These are phyloP conservation scores for Agapanthus africanus DNA, from an alignment of 106 monocot genomes.

Conservation along the genomic window DNA sequence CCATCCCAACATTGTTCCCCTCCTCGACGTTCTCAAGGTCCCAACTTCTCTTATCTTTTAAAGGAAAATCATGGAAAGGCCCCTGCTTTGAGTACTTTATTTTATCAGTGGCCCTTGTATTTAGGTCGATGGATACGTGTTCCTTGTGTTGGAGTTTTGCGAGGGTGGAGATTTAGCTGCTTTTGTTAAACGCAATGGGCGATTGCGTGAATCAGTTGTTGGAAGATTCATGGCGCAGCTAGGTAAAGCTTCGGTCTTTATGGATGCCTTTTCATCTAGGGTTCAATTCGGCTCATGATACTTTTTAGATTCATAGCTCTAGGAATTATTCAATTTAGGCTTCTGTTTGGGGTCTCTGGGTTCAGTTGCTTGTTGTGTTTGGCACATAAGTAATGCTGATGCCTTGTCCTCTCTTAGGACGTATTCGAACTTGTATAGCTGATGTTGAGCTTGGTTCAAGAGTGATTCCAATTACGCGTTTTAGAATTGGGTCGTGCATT, in stretches of 20 bases:
- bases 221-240: constrained; percentile 49
- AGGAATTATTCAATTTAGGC: too few relatives aligned
- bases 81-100: neutral
- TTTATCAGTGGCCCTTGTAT: neutral
- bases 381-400: too few relatives aligned
- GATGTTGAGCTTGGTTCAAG: neutral
- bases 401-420: too few relatives aligned
- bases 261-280: too few relatives aligned
- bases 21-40: constrained; percentile 42
- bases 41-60: neutral
- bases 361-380: too few relatives aligned
- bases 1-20: constrained; percentile 61
- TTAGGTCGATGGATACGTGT: constrained; percentile 34
- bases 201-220: constrained; percentile 29
- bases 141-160: constrained; percentile 53
- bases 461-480: neutral
- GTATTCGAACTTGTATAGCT: too few relatives aligned
- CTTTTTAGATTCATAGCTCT: too few relatives aligned
- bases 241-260: too few relatives aligned
- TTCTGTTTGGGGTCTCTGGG: too few relatives aligned
- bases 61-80: neutral
- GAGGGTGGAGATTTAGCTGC: constrained; percentile 41
- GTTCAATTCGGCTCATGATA: too few relatives aligned
- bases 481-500: too few relatives aligned
- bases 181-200: constrained; percentile 28